Base-by-base conservation (phyloP, 2,329 filamentous ascomycete species). In the Cladophialophora immunda region DNA sequence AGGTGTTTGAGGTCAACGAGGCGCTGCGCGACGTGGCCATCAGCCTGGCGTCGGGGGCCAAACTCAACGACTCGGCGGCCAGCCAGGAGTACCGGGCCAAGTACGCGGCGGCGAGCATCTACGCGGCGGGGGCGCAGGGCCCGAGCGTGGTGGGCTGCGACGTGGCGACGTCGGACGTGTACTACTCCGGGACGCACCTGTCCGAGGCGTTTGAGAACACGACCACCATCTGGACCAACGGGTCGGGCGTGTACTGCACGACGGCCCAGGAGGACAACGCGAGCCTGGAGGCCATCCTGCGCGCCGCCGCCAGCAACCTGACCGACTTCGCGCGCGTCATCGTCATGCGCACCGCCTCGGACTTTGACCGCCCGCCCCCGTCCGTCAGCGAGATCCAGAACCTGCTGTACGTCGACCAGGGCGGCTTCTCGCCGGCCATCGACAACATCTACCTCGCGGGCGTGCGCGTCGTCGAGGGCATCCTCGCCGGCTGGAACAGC, bases 251-350 rank as follows among this genome's bases (percentile, higher is more conserved):
- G 5, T 92, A 92, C 78, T 92, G 90, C 79, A 87, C 89, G 78
- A 90, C 85, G 1, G 89, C 89, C 0, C 90, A 92, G 76, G 90
- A 92, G 76, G 90, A 92, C 75, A 91, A 89, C 72, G 90, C 89
- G 0, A 86, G 85, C 0, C 83, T 92, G 0, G 89, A 90, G 72
- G 89, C 86, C 4, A 79, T 92, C 30, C 77, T 91, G 22, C 85
- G 90, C 13, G 84, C 84, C 1, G 85, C 87, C 0, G 77, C 85
- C 25, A 81, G 82, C 69, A 83, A 85, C 2, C 73, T 87, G 4
- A 85, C 89, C 3, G 90, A 92, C 75, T 92, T 90, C 76, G 77
- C 81, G 4, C 84, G 90, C 2, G 84, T 90, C 68, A 89, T 92
- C 62, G 78, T 92, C 66, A 87, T 92, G 84, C 84, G 90, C 30